Evolutionary conservation across 2,329 filamentous ascomycete genomes (phyloP).

Genomic region (Sporothrix inflata): DNA sequence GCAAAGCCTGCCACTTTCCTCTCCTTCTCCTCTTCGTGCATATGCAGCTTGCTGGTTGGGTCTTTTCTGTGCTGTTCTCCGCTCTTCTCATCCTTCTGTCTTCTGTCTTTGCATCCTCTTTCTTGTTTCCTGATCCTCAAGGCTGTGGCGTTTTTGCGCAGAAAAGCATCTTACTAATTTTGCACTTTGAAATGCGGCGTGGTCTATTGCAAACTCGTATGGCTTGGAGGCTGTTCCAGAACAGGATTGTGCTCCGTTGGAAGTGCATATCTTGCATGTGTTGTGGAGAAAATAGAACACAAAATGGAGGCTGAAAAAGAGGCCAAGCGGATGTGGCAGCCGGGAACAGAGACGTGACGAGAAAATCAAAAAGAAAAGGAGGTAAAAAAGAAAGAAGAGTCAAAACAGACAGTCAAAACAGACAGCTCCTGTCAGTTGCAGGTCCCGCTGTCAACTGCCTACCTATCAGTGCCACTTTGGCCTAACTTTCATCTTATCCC

Average conservation of each 20-base stretch:
- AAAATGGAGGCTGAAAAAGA: not conserved
- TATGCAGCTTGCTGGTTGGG: constrained; percentile 5
- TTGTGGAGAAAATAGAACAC: not conserved
- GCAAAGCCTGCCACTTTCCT: not conserved
- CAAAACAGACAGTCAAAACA: not conserved
- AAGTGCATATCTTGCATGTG: not conserved
- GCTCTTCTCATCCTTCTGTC: not conserved
- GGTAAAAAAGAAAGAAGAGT: not conserved
- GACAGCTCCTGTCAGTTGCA: not conserved
- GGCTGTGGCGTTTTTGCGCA: not conserved
- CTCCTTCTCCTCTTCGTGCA: not conserved
- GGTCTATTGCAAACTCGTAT: not conserved
- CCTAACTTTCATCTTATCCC: not conserved
- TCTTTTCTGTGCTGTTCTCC: not conserved
- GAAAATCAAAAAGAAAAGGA: not conserved
- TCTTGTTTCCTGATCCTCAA: not conserved
- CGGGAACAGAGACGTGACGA: not conserved
- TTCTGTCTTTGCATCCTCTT: not conserved
- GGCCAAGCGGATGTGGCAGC: not conserved
- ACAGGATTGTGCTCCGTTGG: not conserved
- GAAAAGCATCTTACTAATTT: not conserved
- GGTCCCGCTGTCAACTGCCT: not conserved
- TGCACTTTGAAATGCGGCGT: constrained; percentile 3
- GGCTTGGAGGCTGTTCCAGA: not conserved
- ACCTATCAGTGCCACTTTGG: not conserved